Evolutionary conservation across 2,329 filamentous ascomycete species (phyloP).

Genomic region (Cyanodermella asteris): DNA sequence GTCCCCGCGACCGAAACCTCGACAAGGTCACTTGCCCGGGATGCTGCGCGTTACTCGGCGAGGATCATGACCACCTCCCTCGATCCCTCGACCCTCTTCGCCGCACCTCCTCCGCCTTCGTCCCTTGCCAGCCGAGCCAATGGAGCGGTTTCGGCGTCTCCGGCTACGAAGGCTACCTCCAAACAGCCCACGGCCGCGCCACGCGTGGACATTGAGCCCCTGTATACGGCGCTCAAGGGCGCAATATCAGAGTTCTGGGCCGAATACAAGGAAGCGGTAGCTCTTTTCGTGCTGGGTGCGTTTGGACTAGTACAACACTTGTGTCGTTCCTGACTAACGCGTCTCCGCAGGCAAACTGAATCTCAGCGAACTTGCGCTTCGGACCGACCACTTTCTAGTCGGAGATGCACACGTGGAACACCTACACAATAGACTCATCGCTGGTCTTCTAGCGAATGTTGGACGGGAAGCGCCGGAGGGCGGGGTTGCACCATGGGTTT

Average conservation of each 20-base stretch:
- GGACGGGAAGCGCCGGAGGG: conserved; percentile 38
- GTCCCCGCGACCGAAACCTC: no score
- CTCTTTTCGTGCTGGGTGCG: conserved; percentile 35
- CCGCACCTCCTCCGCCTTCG: no score
- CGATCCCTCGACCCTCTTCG: no score
- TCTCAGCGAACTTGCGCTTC: conserved; percentile 36
- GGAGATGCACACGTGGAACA: conserved; percentile 30
- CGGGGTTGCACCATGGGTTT: conserved; percentile 42
- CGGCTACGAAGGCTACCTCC: conserved; percentile 22
- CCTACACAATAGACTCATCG: conserved; percentile 40
- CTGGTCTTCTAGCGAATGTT: conserved; percentile 36
- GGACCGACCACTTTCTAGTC: conserved; percentile 32
- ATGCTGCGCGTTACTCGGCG: no score
- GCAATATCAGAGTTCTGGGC: conserved; percentile 37
- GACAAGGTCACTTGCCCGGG: no score
- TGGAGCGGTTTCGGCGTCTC: conserved; percentile 2
- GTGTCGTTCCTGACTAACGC: conserved; percentile 5
- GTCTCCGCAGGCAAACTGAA: conserved; percentile 30
- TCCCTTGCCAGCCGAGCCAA: no score
- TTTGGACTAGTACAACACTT: conserved; percentile 1
- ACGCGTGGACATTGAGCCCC: conserved; percentile 39
- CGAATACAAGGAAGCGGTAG: conserved; percentile 36
- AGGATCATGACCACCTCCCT: no score
- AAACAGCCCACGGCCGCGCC: conserved; percentile 31
- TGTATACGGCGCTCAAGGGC: conserved; percentile 38